Evolutionary conservation across 192 early-diverging fungal species (phyloP).

Genomic region (Umbelopsis vinacea): DNA sequence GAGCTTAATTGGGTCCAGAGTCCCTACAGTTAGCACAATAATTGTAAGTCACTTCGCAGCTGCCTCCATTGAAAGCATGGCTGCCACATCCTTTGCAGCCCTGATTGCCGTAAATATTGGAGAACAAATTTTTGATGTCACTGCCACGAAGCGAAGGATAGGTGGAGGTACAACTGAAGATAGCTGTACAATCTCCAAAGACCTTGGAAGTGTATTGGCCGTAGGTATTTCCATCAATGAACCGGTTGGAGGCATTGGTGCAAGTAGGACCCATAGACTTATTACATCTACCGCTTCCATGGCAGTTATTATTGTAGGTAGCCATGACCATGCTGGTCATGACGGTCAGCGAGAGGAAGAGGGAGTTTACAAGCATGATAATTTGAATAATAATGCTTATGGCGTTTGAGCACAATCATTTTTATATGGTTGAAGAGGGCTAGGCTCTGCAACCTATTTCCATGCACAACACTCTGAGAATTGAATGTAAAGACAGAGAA

Average conservation of each 20-base stretch:
- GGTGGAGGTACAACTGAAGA: background rate
- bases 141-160: background rate
- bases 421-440: too few species aligned
- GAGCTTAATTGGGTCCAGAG: background rate
- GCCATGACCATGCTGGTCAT: background rate
- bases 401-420: too few species aligned
- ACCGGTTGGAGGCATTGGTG: conserved; percentile 32
- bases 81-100: conserved; percentile 44
- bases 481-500: too few species aligned
- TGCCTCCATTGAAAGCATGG: conserved; percentile 38
- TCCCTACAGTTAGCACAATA: conserved; percentile 29
- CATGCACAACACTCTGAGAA: too few species aligned
- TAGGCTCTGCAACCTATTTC: too few species aligned
- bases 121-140: conserved; percentile 34
- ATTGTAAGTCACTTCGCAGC: conserved; percentile 38
- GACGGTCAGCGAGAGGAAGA: background rate
- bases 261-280: conserved; percentile 19
- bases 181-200: conserved; percentile 27
- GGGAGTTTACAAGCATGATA: background rate
- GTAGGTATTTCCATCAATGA: conserved; percentile 32
- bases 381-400: background rate
- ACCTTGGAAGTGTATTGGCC: conserved; percentile 35
- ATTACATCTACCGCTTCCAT: background rate
- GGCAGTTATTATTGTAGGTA: background rate
- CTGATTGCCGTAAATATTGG: conserved; percentile 33